Evolutionary conservation across 345 rosid species (phyloP).

Genomic region (Lepidium sativum): DNA sequence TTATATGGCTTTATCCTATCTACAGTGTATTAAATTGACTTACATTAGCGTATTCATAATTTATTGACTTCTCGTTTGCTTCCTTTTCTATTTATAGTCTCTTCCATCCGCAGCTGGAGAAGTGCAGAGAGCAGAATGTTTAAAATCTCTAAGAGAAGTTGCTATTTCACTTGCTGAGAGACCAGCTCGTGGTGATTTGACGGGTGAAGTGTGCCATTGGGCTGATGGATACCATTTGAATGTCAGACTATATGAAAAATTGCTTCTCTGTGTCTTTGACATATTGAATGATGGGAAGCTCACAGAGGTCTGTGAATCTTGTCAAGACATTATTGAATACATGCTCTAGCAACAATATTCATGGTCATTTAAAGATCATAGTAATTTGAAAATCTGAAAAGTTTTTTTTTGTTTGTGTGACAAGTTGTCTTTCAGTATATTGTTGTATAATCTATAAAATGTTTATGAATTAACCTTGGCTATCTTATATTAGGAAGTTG

Average conservation of each 20-base stretch:
- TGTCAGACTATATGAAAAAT: constrained; percentile 79
- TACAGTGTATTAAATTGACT: neutral
- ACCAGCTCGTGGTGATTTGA: constrained; percentile 94
- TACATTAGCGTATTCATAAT: neutral
- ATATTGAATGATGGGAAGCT: constrained; percentile 94
- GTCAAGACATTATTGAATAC: neutral
- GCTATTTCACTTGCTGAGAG: constrained; percentile 93
- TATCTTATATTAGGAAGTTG: constrained; percentile 62
- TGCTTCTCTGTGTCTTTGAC: constrained; percentile 89
- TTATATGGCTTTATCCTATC: neutral
- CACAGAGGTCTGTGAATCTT: constrained; percentile 58
- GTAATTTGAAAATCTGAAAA: neutral
- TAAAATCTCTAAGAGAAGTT: constrained; percentile 81
- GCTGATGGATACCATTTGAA: constrained; percentile 96
- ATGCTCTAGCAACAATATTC: neutral
- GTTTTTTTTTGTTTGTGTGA: neutral
- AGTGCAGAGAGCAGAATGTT: constrained; percentile 84
- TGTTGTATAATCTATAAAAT: neutral
- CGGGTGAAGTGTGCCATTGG: constrained; percentile 99
- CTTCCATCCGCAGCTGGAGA: constrained; percentile 79
- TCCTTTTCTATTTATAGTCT: constrained; percentile 37
- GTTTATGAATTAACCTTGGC: neutral
- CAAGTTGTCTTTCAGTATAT: neutral
- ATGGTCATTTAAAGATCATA: neutral
- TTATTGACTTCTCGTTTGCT: neutral